Evolutionary conservation across 106 monocot species (phyloP).

Genomic region (Phalaenopsis equestris): DNA sequence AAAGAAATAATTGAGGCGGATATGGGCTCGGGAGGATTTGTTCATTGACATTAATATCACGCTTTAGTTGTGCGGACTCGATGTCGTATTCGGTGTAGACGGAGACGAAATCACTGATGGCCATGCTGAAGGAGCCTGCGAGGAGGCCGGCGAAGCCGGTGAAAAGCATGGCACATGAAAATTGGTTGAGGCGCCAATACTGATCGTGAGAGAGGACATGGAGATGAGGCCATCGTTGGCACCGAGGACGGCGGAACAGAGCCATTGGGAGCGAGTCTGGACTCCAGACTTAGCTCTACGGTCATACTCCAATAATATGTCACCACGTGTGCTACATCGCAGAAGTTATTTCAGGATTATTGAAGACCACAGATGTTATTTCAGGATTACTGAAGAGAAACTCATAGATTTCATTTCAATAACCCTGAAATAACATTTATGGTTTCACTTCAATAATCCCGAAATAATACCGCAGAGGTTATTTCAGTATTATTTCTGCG

Average conservation of each 20-base stretch:
- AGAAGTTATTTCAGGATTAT: neutral
- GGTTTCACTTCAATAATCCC: too few species aligned
- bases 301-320: too few species aligned
- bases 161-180: conserved; percentile 38
- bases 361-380: too few species aligned
- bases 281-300: neutral
- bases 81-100: conserved; percentile 67
- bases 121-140: conserved; percentile 79
- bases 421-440: too few species aligned
- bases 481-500: too few species aligned
- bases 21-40: conserved; percentile 32
- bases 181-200: conserved; percentile 43
- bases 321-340: neutral
- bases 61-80: conserved; percentile 25
- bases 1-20: conserved; percentile 46
- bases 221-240: conserved; percentile 77
- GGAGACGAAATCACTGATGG: conserved; percentile 73
- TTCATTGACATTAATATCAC: neutral
- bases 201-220: conserved; percentile 59
- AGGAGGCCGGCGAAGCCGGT: conserved; percentile 60
- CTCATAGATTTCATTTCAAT: too few species aligned
- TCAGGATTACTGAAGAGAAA: too few species aligned
- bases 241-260: conserved; percentile 55
- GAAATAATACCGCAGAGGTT: too few species aligned
- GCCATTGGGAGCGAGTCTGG: neutral